Conservation (phyloP, 1,139 yeast genomes). For the Blastobotrys aristatus region DNA sequence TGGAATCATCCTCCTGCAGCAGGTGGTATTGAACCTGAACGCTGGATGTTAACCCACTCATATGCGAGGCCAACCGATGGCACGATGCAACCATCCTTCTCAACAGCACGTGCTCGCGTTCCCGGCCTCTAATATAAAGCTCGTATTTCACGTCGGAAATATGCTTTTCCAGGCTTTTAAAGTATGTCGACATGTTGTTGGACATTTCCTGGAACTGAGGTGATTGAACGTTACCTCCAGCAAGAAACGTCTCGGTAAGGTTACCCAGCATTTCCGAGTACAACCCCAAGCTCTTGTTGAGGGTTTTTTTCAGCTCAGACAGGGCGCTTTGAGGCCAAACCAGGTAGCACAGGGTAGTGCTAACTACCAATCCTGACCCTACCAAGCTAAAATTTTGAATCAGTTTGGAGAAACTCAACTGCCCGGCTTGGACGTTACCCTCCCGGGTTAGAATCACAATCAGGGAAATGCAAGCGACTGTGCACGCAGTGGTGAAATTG, state of each 20-base stretch:
- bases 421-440: slow-evolving; percentile 60
- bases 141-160: slow-evolving; percentile 65
- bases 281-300: slow-evolving; percentile 50
- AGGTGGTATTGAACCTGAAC: slow-evolving; percentile 61
- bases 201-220: slow-evolving; percentile 39
- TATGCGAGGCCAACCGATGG: slow-evolving; percentile 49
- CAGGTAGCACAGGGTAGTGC: slow-evolving; percentile 53
- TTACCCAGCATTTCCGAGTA: slow-evolving; percentile 50
- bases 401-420: slow-evolving; percentile 54
- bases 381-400: slow-evolving; percentile 56
- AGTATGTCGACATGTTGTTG: slow-evolving; percentile 40
- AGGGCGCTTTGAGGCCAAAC: slow-evolving; percentile 65
- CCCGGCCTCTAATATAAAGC: slow-evolving; percentile 49
- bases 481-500: slow-evolving; percentile 76
- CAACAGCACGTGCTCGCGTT: slow-evolving; percentile 46
- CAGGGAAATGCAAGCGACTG: slow-evolving; percentile 67
- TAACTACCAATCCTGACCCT: slow-evolving; percentile 53
- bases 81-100: slow-evolving; percentile 48
- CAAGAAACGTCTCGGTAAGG: slow-evolving; percentile 50
- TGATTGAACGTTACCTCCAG: slow-evolving; percentile 39
- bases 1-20: slow-evolving; percentile 28
- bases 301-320: slow-evolving; percentile 40
- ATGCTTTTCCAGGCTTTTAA: slow-evolving; percentile 40
- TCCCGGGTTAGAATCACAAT: slow-evolving; percentile 74
- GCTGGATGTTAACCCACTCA: slow-evolving; percentile 66